phyloP scores from a whole-genome alignment of 768 basidiomycete genomes.

The Favolaschia claudopus region DNA sequence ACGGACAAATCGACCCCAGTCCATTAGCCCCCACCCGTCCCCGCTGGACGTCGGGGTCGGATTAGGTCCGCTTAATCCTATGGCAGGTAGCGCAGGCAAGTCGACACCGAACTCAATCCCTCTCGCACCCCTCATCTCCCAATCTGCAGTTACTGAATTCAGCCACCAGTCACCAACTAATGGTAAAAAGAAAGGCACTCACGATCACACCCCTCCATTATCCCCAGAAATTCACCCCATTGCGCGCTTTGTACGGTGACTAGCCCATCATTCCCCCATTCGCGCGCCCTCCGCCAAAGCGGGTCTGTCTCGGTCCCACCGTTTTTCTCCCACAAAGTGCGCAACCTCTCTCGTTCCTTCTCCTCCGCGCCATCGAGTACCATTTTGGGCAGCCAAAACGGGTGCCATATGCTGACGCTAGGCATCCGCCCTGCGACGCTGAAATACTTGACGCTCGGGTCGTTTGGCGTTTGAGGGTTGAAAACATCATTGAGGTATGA shows the following conservation, averaged over 20 bases:
- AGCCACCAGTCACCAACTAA: not conserved
- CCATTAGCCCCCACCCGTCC: conserved; percentile 58
- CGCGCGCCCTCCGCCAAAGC: conserved; percentile 57
- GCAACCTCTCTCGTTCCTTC: conserved; percentile 55
- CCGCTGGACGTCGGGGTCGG: conserved; percentile 25
- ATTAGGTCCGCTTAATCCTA: conserved; percentile 44
- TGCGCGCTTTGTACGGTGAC: conserved; percentile 91
- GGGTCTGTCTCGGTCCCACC: conserved; percentile 33
- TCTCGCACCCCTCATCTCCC: conserved; percentile 92
- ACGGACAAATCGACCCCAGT: conserved; percentile 69
- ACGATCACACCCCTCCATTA: conserved; percentile 88
- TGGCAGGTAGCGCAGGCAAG: conserved; percentile 55
- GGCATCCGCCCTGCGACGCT: conserved; percentile 84
- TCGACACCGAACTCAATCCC: conserved; percentile 76
- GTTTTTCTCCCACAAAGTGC: conserved; percentile 41
- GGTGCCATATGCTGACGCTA: conserved; percentile 82
- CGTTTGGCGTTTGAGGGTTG: conserved; percentile 83
- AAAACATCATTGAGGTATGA: conserved; percentile 80
- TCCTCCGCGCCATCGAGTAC: conserved; percentile 88
- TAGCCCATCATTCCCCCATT: conserved; percentile 91
- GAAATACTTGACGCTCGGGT: conserved; percentile 88
- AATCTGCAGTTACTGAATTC: conserved; percentile 54
- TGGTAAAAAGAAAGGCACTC: conserved; percentile 26
- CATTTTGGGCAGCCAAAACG: conserved; percentile 96
- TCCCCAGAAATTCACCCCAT: conserved; percentile 96